Evolutionary conservation across 352 stramenopile genomes (phyloP).

Genomic region (Hyaloperonospora brassicae): DNA sequence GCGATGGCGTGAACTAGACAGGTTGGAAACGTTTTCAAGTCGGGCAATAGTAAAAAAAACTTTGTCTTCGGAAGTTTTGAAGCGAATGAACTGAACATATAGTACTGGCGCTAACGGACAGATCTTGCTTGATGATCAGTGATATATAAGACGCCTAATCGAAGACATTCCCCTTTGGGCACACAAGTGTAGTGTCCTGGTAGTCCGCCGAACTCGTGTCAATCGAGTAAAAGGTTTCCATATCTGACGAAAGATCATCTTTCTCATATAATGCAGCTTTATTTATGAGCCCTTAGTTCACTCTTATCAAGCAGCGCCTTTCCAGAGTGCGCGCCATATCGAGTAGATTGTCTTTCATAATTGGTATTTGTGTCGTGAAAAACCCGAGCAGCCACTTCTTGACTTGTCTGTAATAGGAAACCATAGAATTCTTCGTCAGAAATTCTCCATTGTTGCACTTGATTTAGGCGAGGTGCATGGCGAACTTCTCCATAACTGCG

Average conservation of each 20-base stretch:
- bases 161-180: neutral
- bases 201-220: neutral
- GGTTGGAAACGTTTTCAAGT: too few relatives aligned
- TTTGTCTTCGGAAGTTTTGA: too few relatives aligned
- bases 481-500: neutral
- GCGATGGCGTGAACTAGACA: too few relatives aligned
- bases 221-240: neutral
- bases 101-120: too few relatives aligned
- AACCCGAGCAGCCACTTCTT: too few relatives aligned
- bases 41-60: too few relatives aligned
- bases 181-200: neutral
- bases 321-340: neutral
- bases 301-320: neutral
- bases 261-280: neutral
- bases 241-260: neutral
- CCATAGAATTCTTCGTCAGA: neutral
- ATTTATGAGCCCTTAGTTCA: neutral
- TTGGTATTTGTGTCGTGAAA: neutral
- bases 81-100: too few relatives aligned
- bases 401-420: too few relatives aligned
- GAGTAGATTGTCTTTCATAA: neutral
- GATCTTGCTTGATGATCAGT: neutral
- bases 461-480: too few relatives aligned
- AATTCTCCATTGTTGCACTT: neutral
- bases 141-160: neutral